A percentile compares a stretch with the other conserved stretches of the same genome.
Conservation (phyloP, 345 rosid genomes). For the Eucalyptus pauciflora region DNA sequence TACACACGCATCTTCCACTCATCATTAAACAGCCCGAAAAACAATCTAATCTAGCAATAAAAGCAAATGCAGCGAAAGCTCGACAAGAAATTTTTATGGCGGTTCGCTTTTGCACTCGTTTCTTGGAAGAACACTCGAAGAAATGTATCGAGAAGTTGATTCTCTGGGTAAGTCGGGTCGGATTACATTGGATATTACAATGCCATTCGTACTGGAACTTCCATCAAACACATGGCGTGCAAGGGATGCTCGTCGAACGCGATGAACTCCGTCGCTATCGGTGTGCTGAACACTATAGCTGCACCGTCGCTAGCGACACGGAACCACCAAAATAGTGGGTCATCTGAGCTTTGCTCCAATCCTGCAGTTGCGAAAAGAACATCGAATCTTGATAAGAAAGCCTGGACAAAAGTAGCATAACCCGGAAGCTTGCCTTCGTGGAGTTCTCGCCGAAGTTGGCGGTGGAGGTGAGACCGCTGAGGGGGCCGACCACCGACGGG, state of each 20-base stretch:
- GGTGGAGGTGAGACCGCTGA: not conserved
- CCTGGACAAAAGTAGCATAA: not conserved
- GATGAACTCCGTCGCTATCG: not conserved
- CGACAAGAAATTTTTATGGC: not conserved
- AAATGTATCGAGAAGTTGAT: not conserved
- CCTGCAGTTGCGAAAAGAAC: not conserved
- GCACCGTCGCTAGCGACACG: not conserved
- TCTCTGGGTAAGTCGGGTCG: not conserved
- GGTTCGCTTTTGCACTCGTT: not conserved
- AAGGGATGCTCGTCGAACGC: not conserved
- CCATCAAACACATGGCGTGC: not conserved
- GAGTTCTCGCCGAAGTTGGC: not conserved
- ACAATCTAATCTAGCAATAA: not conserved
- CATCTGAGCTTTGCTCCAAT: not conserved
- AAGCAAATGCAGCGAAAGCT: not conserved
- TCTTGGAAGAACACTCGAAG: not conserved
- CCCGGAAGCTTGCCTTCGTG: not conserved
- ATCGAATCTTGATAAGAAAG: not conserved
- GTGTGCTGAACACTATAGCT: not conserved
- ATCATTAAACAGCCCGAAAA: not conserved
- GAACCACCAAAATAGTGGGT: not conserved
- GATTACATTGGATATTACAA: not conserved
- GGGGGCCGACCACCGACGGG: not conserved
- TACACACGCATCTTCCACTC: not conserved
- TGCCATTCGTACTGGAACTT: not conserved